Percentiles rank a stretch among this genome's conserved stretches.
These are phyloP conservation scores for Coemansia asiatica DNA, from an alignment of 192 early-diverging fungal species.

Conservation along the genomic window DNA sequence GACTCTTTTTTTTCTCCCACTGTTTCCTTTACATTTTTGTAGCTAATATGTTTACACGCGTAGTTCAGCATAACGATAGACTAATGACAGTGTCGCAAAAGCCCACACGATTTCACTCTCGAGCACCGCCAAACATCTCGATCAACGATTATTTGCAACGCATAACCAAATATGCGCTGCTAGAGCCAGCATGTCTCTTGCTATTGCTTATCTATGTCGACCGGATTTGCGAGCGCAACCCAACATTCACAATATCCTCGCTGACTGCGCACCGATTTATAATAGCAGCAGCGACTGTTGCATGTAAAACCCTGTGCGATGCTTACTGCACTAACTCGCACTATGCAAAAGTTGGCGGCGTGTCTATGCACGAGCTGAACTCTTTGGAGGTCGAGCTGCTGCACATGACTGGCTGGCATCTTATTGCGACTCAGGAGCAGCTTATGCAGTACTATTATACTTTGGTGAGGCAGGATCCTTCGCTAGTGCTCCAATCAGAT, in stretches of 20 bases:
- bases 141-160: constrained; percentile 87
- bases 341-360: constrained; percentile 94
- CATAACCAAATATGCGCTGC: constrained; percentile 86
- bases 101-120: constrained; percentile 93
- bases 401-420: constrained; percentile 86
- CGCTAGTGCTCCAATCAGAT: constrained; percentile 52
- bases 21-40: constrained; percentile 8
- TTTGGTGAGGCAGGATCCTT: constrained; percentile 75
- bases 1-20: not conserved
- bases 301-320: constrained; percentile 87
- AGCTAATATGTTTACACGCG: constrained; percentile 52
- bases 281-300: constrained; percentile 82
- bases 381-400: constrained; percentile 90
- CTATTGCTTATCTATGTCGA: constrained; percentile 94
- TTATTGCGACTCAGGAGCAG: constrained; percentile 72
- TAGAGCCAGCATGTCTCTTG: constrained; percentile 85
- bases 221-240: constrained; percentile 69
- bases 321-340: constrained; percentile 94
- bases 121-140: constrained; percentile 83
- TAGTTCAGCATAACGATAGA: constrained; percentile 69
- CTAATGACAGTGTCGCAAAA: constrained; percentile 53
- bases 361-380: constrained; percentile 91
- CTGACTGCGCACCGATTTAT: constrained; percentile 94
- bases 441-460: constrained; percentile 93
- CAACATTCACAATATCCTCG: constrained; percentile 88